Percentiles rank a stretch among this genome's conserved stretches.
Conservation (phyloP, 2,329 filamentous ascomycete genomes). For the Venturia pyrina region DNA sequence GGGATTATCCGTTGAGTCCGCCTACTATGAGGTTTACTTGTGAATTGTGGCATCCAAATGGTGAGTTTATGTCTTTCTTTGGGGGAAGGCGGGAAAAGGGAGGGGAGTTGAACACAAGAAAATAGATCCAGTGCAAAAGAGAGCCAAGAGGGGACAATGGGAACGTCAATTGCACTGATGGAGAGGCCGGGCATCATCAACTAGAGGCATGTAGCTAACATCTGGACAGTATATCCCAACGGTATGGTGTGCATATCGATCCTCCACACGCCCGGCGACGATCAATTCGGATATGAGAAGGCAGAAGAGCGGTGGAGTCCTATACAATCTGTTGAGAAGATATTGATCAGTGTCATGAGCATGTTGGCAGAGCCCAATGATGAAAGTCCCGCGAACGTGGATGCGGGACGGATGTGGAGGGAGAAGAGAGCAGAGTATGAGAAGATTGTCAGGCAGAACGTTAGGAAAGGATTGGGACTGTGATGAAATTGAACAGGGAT, state of each 20-base stretch:
- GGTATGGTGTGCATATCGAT: constrained; percentile 98
- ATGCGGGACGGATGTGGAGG: constrained; percentile 94
- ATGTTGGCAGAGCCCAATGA: constrained; percentile 98
- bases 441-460: constrained; percentile 70
- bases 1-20: constrained; percentile 92
- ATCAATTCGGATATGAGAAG: constrained; percentile 96
- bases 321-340: constrained; percentile 96
- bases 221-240: constrained; percentile 65
- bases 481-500: neutral
- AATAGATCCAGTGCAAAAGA: neutral
- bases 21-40: constrained; percentile 93
- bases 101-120: neutral
- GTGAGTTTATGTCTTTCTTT: constrained; percentile 38
- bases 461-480: constrained; percentile 47
- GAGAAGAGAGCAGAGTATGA: constrained; percentile 79
- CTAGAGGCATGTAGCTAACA: constrained; percentile 5
- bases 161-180: neutral
- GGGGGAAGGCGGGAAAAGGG: neutral
- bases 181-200: neutral
- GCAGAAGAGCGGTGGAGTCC: constrained; percentile 93
- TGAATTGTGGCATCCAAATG: constrained; percentile 94
- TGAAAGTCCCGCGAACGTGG: constrained; percentile 90
- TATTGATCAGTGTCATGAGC: constrained; percentile 92
- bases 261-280: constrained; percentile 88
- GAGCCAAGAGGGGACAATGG: no score